phyloP scores from a whole-genome alignment of 306 rosid genomes.

The Erythrophleum fordii region DNA sequence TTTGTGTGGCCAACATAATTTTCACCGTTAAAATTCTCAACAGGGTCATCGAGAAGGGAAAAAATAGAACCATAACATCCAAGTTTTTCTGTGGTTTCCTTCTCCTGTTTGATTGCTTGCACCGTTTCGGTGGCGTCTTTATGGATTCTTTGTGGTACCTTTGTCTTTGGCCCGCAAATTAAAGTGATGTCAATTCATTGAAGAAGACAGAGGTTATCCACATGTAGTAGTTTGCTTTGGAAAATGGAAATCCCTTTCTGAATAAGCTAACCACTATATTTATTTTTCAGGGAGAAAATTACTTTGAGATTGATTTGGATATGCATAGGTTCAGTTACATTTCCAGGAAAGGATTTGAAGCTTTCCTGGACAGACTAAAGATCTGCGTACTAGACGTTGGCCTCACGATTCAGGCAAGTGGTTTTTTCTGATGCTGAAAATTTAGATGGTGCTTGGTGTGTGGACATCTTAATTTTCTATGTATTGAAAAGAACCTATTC shows the following conservation, averaged over 20 bases:
- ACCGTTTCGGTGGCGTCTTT: conserved; percentile 34
- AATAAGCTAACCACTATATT: conserved; percentile 24
- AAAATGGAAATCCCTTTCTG: conserved; percentile 5
- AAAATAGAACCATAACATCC: neutral
- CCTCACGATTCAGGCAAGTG: conserved; percentile 90
- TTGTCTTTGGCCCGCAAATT: conserved; percentile 39
- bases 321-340: conserved; percentile 98
- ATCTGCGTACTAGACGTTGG: conserved; percentile 83
- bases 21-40: neutral
- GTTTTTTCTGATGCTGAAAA: conserved; percentile 6
- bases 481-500: neutral
- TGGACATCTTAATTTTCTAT: neutral
- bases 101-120: conserved; percentile 16
- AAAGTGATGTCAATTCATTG: conserved; percentile 46
- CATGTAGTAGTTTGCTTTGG: conserved; percentile 18
- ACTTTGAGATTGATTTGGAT: conserved; percentile 94
- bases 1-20: neutral
- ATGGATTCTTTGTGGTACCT: conserved; percentile 38
- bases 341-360: conserved; percentile 95
- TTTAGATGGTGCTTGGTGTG: neutral
- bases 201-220: conserved; percentile 36
- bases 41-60: neutral
- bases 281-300: conserved; percentile 73
- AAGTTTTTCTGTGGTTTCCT: neutral
- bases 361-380: conserved; percentile 85